Base-by-base conservation (phyloP, 1,284 basidiomycete genomes). In the Fomitopsis pinicola region DNA sequence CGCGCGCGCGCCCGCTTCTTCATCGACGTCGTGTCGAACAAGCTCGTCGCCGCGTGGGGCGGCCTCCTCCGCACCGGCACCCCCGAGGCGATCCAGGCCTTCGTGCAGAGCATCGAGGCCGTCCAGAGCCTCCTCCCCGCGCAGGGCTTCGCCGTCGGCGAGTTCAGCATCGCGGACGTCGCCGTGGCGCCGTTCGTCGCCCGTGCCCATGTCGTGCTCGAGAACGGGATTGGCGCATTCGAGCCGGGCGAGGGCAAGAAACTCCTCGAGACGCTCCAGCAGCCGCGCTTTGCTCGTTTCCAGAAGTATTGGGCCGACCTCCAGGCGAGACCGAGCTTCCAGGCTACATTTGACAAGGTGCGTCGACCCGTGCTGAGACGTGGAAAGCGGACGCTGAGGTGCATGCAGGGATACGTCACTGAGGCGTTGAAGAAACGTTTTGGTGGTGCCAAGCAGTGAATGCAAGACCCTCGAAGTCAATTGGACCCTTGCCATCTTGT, bases 1-100 rank as follows among this genome's bases (percentile, higher is more conserved):
- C 81, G 83, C 19, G 87, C 87, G 5, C 76, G 79, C 58, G 81
- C 78, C 2, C 82, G 86, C 9, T 82, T 86, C 71, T 85, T 88
- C 75, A 82, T 85, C 63, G 82, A 87, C 58, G 72, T 73, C 4
- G 74, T 82, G 44, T 74, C 77, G 6, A 79, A 73, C 58, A 81
- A 81, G 64, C 69, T 82, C 62, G 44, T 71, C n/a, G 76, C 80
- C 0, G 78, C 70, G 26, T 63, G 61, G 57, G 50, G 28, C 58
- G 57, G 57, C 19, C 64, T 70, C 59, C 45, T 75, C 42, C 75
- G 80, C 58, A 48, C 77, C 17, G 33, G 68, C 15, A 70, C 72
- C 0, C 84, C 82, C 9, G 80, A 79, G 17, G 35, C 52, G 2
- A 5, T n/a, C n/a, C 35, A 54, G 35, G 52, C 35, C 3, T 50